phyloP scores from a whole-genome alignment of 306 rosid genomes.

The Casuarina equisetifolia region DNA sequence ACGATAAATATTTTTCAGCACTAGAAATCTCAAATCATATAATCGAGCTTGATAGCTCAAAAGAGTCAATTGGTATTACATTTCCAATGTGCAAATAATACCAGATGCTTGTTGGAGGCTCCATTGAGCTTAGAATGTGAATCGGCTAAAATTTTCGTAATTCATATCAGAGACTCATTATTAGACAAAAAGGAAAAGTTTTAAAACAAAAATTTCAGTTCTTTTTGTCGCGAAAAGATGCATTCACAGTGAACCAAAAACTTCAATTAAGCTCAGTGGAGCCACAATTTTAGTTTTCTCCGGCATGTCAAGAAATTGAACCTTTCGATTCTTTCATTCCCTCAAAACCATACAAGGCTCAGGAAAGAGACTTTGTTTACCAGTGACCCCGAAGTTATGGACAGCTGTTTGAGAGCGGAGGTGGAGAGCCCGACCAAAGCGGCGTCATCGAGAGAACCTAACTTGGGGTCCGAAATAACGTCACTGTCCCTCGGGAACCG shows the following conservation, averaged over 20 bases:
- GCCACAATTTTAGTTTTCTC: neutral
- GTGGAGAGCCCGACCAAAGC: slow-evolving; percentile 68
- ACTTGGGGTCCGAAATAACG: slow-evolving; percentile 28
- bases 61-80: neutral
- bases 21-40: neutral
- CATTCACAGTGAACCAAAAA: neutral
- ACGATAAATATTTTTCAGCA: neutral
- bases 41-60: neutral
- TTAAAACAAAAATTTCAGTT: neutral
- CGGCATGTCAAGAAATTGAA: neutral
- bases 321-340: neutral
- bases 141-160: neutral
- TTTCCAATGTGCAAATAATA: neutral
- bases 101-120: neutral
- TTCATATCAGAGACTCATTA: neutral
- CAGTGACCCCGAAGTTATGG: slow-evolving; percentile 64
- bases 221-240: neutral
- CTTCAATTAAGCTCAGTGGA: neutral
- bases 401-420: slow-evolving; percentile 59
- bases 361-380: slow-evolving; percentile 21
- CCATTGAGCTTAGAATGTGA: neutral
- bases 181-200: slow-evolving; percentile 6
- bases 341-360: slow-evolving; percentile 5
- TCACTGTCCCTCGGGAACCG: slow-evolving; percentile 33
- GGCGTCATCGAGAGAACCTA: slow-evolving; percentile 56